Percentiles rank a stretch among this genome's conserved stretches.
Evolutionary conservation across 148 eudicot species (phyloP).

Genomic region (Camellia granthamiana): DNA sequence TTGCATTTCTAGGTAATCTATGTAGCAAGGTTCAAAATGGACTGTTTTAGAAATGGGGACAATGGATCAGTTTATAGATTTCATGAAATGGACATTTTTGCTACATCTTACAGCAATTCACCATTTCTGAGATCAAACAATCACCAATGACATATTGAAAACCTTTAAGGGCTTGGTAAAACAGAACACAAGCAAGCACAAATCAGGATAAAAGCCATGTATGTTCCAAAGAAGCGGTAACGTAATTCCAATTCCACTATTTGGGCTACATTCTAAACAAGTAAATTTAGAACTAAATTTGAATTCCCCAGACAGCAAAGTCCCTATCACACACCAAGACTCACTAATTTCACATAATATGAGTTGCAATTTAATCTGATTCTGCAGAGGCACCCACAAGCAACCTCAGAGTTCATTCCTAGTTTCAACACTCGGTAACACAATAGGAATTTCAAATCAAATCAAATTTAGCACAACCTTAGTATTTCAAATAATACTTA

Average conservation of each 20-base stretch:
- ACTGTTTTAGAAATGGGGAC: background rate
- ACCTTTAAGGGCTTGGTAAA: background rate
- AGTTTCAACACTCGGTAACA: background rate
- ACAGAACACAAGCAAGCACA: constrained; percentile 12
- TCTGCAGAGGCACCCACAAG: background rate
- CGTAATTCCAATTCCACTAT: background rate
- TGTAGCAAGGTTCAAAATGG: background rate
- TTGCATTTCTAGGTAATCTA: background rate
- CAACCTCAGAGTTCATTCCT: background rate
- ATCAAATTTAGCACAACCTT: too few species aligned
- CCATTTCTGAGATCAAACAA: background rate
- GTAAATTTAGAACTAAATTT: background rate
- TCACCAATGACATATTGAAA: background rate
- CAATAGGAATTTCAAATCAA: too few species aligned
- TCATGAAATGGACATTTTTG: background rate
- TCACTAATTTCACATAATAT: constrained; percentile 15
- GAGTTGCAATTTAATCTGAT: background rate
- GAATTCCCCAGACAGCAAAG: background rate
- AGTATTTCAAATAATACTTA: background rate
- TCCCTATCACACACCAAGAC: background rate
- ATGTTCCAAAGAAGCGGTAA: background rate
- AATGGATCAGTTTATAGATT: background rate
- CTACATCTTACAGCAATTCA: background rate
- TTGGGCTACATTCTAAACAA: background rate
- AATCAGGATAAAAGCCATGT: background rate